phyloP scores from a whole-genome alignment of 129 eudicot genomes.

The Scalesia atractyloides region DNA sequence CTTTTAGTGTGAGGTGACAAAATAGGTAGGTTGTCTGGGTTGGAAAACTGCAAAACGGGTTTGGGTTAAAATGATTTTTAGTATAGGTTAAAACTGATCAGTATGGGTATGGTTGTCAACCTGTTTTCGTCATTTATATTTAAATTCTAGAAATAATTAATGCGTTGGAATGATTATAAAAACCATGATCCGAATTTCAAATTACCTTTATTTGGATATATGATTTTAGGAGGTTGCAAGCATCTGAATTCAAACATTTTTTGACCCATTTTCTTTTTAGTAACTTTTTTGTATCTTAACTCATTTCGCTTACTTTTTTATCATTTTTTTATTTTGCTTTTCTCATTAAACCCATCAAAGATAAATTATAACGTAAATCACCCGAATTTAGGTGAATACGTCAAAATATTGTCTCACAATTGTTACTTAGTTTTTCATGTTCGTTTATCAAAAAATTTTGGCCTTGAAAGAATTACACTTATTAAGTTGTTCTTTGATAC shows the following conservation, averaged over 20 bases:
- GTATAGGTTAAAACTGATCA: background rate
- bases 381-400: background rate
- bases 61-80: background rate
- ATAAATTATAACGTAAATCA: background rate
- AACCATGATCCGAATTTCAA: background rate
- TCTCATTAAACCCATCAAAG: background rate
- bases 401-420: background rate
- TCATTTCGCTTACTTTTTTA: background rate
- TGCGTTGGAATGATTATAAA: background rate
- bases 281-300: background rate
- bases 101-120: background rate
- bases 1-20: constrained; percentile 4
- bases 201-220: background rate
- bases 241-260: background rate
- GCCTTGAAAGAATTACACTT: no score
- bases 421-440: background rate
- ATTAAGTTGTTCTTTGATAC: no score
- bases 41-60: background rate
- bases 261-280: background rate
- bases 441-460: no score
- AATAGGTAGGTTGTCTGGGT: constrained; percentile 12
- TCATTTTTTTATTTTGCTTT: background rate
- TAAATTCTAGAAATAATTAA: background rate
- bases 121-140: background rate
- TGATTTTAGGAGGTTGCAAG: background rate